Base-by-base conservation (phyloP, 2,329 filamentous ascomycete genomes). In the Pestalotiopsis fici region DNA sequence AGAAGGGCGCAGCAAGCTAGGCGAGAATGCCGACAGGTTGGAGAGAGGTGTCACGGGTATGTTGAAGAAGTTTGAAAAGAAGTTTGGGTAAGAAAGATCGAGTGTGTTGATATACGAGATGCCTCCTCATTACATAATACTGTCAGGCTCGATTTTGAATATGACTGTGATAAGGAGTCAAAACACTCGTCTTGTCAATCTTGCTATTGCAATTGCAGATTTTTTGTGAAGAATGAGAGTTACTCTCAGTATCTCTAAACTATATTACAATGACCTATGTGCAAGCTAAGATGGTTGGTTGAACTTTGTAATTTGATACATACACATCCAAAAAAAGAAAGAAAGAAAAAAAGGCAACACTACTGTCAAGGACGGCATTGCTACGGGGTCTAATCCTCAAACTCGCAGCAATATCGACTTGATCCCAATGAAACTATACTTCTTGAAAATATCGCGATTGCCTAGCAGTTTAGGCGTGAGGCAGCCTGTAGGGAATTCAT, bases 61-160 rank as follows among this genome's bases (percentile, higher is more conserved):
- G 83, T 78, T 94, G 71, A 93, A 91, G 85, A 93, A 90, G 81
- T 86, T 94, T 78, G 92, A 94, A 82, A 93, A 93, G 88, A 92
- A 89, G 76, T 90, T 91, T 79, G 85, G 84, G 0, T 89, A 73
- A 77, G n/a, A 3, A 15, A 21, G n/a, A 21, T 50, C n/a, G 18
- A 18, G 13, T 35, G 12, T n/a, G 13, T 13, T 18, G 37, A 3
- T 43, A 13, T 43, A 43, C 37, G 13, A 3, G 13, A 43, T 9
- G 18, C n/a, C 43, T 50, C 9, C 15, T 50, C 18, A n/a, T 50
- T 18, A n/a, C 18, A 50, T 21, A 7, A 50, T 50, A 9, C 15
- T 23, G n/a, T 18, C n/a, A n/a, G 13, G 43, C 18, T 35, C 6
- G 31, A 35, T 11, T 35, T 35, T 35, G 11, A 35, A 35, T 2